Evolutionary conservation across 306 rosid genomes (phyloP).

Genomic region (Medicago arabica): DNA sequence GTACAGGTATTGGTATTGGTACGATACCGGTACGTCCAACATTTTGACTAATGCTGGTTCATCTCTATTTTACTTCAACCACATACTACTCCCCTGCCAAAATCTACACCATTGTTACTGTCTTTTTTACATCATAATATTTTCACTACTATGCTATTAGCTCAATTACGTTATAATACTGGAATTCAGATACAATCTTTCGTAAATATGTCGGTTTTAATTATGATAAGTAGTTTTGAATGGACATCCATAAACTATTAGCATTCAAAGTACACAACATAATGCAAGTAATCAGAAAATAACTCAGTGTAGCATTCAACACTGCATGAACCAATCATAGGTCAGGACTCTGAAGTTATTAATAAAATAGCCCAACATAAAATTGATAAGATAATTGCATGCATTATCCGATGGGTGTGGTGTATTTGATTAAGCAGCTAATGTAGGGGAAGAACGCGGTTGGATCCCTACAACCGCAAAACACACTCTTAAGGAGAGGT

Average conservation of each 20-base stretch:
- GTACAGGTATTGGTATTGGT: constrained; percentile 30
- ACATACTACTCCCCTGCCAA: constrained; percentile 7
- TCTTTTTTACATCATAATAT: constrained; percentile 22
- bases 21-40: constrained; percentile 16
- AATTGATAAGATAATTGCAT: constrained; percentile 26
- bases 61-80: constrained; percentile 13
- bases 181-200: constrained; percentile 20
- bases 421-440: not conserved
- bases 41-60: constrained; percentile 31
- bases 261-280: constrained; percentile 22
- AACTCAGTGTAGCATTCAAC: not conserved
- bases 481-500: not conserved
- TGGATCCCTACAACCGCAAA: not conserved
- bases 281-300: constrained; percentile 10
- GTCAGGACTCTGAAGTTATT: not conserved
- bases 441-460: not conserved
- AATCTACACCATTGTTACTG: constrained; percentile 1
- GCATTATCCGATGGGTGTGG: not conserved
- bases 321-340: constrained; percentile 21
- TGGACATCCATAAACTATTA: constrained; percentile 12
- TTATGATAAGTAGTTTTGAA: constrained; percentile 7
- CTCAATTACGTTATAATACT: constrained; percentile 19
- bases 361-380: constrained; percentile 15
- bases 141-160: not conserved
- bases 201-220: constrained; percentile 20